Percentiles rank a stretch among this genome's conserved stretches.
phyloP scores from a whole-genome alignment of 305 asterid species.

The Fraxinus paxiana region DNA sequence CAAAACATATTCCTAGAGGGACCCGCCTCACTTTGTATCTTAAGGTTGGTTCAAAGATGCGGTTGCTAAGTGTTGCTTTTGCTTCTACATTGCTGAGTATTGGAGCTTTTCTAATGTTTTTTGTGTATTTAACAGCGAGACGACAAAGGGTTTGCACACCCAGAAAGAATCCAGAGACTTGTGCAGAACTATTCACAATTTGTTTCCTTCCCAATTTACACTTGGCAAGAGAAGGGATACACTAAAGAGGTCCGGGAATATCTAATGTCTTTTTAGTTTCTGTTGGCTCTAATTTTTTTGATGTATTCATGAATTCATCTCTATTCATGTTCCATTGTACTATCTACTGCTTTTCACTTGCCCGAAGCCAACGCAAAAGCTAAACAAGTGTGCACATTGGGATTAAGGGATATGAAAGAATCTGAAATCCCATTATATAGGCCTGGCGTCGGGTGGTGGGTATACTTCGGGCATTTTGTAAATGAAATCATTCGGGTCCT shows the following conservation, averaged over 20 bases:
- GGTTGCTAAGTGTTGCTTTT: background rate
- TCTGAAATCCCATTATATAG: background rate
- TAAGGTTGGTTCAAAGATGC: constrained; percentile 48
- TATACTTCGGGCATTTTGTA: too few species aligned
- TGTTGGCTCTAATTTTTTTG: background rate
- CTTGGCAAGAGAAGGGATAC: constrained; percentile 95
- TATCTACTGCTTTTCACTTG: constrained; percentile 10
- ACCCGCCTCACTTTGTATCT: constrained; percentile 85
- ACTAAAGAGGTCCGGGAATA: constrained; percentile 72
- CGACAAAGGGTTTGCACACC: constrained; percentile 93
- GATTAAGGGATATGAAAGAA: background rate
- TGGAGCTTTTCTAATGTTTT: constrained; percentile 19
- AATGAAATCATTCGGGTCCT: too few species aligned
- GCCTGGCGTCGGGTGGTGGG: too few species aligned
- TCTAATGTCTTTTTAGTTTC: background rate
- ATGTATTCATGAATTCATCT: background rate
- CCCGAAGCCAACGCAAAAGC: constrained; percentile 2
- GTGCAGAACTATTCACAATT: constrained; percentile 87
- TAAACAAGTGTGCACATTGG: background rate
- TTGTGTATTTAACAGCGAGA: constrained; percentile 53
- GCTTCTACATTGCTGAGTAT: background rate
- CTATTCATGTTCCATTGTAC: background rate
- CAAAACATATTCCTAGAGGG: constrained; percentile 86
- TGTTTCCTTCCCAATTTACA: constrained; percentile 96
- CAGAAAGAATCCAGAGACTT: constrained; percentile 84